These are phyloP conservation scores for Ophiostoma ips DNA, from an alignment of 2,329 filamentous ascomycete species.

Conservation along the genomic window DNA sequence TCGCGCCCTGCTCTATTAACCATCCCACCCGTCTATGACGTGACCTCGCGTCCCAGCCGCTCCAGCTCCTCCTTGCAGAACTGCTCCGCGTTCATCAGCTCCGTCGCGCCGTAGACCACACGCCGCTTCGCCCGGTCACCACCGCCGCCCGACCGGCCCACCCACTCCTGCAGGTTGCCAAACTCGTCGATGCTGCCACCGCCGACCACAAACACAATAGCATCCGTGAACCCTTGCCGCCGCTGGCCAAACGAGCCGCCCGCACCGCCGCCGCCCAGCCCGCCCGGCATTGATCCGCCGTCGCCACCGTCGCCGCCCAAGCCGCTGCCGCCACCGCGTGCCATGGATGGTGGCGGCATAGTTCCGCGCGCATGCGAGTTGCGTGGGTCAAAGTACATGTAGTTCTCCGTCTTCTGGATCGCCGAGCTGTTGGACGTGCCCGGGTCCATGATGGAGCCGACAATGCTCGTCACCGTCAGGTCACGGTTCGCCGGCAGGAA, in stretches of 20 bases:
- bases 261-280: constrained; percentile 29
- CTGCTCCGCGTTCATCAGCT: constrained; percentile 55
- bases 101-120: constrained; percentile 91
- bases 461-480: constrained; percentile 92
- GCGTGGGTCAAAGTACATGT: constrained; percentile 92
- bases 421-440: constrained; percentile 77
- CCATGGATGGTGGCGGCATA: constrained; percentile 64
- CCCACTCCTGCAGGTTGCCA: constrained; percentile 94
- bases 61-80: constrained; percentile 52
- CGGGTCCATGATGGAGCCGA: constrained; percentile 96
- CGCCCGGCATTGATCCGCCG: constrained; percentile 25
- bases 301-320: constrained; percentile 19
- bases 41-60: constrained; percentile 44
- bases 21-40: constrained; percentile 1
- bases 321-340: constrained; percentile 28
- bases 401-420: constrained; percentile 91
- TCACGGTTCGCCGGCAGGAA: constrained; percentile 95
- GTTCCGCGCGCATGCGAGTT: constrained; percentile 86
- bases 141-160: constrained; percentile 50
- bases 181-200: constrained; percentile 99
- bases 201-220: constrained; percentile 87
- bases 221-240: constrained; percentile 77
- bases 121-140: constrained; percentile 52
- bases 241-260: constrained; percentile 73
- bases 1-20: neutral